phyloP scores from a whole-genome alignment of 2,329 filamentous ascomycete species.

The Colletotrichum ledebouriae region DNA sequence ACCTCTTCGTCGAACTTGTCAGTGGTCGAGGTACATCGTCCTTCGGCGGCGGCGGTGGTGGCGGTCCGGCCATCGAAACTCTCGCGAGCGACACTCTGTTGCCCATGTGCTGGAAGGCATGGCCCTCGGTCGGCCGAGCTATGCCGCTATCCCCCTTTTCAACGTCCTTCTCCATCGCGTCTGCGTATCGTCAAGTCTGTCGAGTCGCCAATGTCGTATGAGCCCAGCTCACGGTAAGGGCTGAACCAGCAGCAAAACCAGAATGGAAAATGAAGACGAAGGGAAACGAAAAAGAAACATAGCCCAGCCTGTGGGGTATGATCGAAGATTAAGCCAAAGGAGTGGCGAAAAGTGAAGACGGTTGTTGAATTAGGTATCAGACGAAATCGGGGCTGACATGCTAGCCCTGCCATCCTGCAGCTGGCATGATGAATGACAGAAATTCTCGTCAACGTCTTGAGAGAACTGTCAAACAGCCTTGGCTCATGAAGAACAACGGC shows the following conservation, averaged over 20 bases:
- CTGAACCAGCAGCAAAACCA: conserved; percentile 34
- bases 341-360: conserved; percentile 13
- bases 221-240: conserved; percentile 32
- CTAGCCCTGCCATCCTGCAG: conserved; percentile 18
- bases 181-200: not conserved
- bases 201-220: not conserved
- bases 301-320: conserved; percentile 18
- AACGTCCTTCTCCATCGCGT: conserved; percentile 34
- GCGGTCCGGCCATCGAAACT: conserved; percentile 27
- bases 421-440: conserved; percentile 26
- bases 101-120: conserved; percentile 10
- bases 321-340: conserved; percentile 5
- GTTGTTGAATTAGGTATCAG: conserved; percentile 30
- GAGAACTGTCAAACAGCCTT: conserved; percentile 1
- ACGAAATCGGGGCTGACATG: conserved; percentile 4
- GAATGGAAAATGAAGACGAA: not conserved
- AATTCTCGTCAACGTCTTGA: not conserved
- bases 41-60: conserved; percentile 30
- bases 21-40: conserved; percentile 44
- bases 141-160: conserved; percentile 21
- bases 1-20: conserved; percentile 52
- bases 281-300: conserved; percentile 1
- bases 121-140: conserved; percentile 13
- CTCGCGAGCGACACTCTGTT: conserved; percentile 21
- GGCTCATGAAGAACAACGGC: conserved; percentile 3